Evolutionary conservation across 164 flowering plant species (phyloP).

Genomic region (Sextonia rubra): DNA sequence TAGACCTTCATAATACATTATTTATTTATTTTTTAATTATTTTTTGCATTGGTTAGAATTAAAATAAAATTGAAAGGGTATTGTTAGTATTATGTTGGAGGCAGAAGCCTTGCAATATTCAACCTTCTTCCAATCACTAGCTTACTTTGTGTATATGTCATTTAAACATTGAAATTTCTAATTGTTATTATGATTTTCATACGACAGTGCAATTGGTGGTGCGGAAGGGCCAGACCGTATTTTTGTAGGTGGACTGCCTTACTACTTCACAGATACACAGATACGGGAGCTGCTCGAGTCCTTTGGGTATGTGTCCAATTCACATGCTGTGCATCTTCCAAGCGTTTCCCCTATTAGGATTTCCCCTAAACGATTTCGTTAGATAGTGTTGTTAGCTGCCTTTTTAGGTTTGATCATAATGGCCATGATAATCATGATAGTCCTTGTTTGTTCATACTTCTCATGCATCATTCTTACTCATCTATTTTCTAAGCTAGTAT

Average conservation of each 20-base stretch:
- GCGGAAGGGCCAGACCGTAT: constrained; percentile 79
- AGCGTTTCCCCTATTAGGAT: no score
- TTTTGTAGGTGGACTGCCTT: constrained; percentile 88
- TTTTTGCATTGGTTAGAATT: neutral
- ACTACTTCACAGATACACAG: constrained; percentile 73
- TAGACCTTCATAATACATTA: neutral
- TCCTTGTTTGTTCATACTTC: neutral
- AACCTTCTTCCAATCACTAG: neutral
- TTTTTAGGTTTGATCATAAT: neutral
- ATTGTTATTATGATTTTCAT: constrained; percentile 1
- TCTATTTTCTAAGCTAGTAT: neutral
- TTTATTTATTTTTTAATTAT: no score
- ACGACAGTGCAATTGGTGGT: constrained; percentile 52
- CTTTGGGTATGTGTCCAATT: constrained; percentile 55
- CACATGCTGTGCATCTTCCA: neutral
- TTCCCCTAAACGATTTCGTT: no score
- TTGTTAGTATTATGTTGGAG: neutral
- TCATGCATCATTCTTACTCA: neutral
- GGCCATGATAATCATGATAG: neutral
- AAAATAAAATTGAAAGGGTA: neutral
- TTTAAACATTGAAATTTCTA: constrained; percentile 5
- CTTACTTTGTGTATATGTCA: neutral
- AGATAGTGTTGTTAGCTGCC: neutral
- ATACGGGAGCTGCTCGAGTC: constrained; percentile 68
- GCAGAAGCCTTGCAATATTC: neutral